Evolutionary conservation across 2,329 filamentous ascomycete genomes (phyloP), one percentile per base, ranked within the genome.

Genomic region (Verticillium albo-atrum): DNA sequence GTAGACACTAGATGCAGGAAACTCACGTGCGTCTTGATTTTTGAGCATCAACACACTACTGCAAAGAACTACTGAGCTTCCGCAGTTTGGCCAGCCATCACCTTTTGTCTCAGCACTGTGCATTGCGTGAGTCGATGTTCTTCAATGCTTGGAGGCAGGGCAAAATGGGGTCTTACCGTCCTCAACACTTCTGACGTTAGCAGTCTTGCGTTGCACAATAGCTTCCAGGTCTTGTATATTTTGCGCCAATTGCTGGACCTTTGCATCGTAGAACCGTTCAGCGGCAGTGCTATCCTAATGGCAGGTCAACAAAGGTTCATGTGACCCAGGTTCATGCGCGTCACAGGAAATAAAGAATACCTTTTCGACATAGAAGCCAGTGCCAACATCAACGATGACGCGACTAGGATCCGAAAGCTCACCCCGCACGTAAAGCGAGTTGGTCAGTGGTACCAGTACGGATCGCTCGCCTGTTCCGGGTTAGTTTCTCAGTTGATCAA

Each of bases 321-420:
- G 7, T 2, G 30, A 28, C 20, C 3, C 47, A 50, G 7, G 4
- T 25, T 15, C 17, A 0, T n/a, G 12, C 3, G 5, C 26, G 25
- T 47, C 55, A 26, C 25, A 6, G 14, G 26, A 58, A 70, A 59
- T 65, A 28, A 26, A n/a, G 9, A 64, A 26, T 58, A 89, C 89
- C 85, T 99, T 99, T 77, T 98, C 93, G 57, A 98, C 88, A 70
- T 92, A 93, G 73, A 96, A 98, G 0, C 94, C 94, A 1, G 94
- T 98, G 23, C 94, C 94, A 23, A 97, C 87, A 73, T 98, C 94
- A 47, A 98, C 92, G 60, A 98, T 81, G 6, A 97, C 92, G 62
- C 87, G 88, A 60, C 91, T 84, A 2, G 88, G 82, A 73, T 89
- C 85, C 53, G 89, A 83, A 47, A 98, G 80, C 42, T 84, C 88